Conservation (phyloP, 164 flowering plant genomes). For the Malania oleifera region DNA sequence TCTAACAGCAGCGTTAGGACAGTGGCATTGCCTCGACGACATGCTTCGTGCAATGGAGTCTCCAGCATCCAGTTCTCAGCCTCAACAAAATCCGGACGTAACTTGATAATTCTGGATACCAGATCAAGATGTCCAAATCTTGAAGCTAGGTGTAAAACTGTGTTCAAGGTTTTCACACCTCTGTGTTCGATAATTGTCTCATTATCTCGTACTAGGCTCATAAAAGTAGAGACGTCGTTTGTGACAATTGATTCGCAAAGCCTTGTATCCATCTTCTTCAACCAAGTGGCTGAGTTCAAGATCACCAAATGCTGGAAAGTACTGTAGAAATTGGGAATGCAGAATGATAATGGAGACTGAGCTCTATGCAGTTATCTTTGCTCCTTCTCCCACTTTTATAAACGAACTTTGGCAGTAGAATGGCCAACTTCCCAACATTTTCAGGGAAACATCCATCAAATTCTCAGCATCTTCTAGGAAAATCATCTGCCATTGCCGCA, state of each 20-base stretch:
- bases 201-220: not conserved
- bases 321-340: not conserved
- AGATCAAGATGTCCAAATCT: not conserved
- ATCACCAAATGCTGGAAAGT: not conserved
- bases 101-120: not conserved
- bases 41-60: not conserved
- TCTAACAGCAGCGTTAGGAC: not conserved
- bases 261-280: not conserved
- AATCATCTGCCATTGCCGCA: too few relatives aligned
- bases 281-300: too few relatives aligned
- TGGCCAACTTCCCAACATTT: too few relatives aligned
- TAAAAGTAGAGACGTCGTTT: not conserved
- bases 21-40: not conserved
- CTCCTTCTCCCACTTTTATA: too few relatives aligned
- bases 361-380: too few relatives aligned
- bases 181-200: not conserved
- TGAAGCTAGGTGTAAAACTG: not conserved
- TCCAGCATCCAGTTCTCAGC: not conserved
- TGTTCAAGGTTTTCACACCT: not conserved
- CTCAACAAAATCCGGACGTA: not conserved
- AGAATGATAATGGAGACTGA: too few relatives aligned
- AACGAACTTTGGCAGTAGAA: too few relatives aligned
- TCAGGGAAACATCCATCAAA: too few relatives aligned
- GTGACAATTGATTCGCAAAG: not conserved
- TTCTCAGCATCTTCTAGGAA: too few relatives aligned